Percentiles rank a stretch among this genome's conserved stretches.
phyloP scores from a whole-genome alignment of 106 monocot genomes.

The Acorus gramineus region DNA sequence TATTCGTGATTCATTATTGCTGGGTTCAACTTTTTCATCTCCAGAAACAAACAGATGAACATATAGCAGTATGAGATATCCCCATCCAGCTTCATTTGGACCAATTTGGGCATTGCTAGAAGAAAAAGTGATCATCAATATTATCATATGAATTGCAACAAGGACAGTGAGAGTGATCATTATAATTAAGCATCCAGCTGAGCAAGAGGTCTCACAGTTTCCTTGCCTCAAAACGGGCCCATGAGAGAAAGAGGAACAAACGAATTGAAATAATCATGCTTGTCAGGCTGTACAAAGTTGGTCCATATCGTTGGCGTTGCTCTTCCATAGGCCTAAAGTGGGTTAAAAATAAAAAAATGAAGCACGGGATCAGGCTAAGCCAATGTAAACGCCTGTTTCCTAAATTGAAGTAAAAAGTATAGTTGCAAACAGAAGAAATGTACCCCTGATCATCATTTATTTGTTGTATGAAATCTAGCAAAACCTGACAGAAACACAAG shows the following conservation, averaged over 20 bases:
- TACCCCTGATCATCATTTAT: conserved; percentile 99
- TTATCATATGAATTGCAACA: background rate
- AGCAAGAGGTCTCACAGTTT: conserved; percentile 49
- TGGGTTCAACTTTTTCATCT: too few species aligned
- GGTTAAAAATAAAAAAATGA: conserved; percentile 6
- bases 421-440: background rate
- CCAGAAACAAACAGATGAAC: too few species aligned
- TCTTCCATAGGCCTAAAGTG: conserved; percentile 93
- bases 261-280: conserved; percentile 60
- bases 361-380: background rate
- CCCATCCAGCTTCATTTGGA: too few species aligned
- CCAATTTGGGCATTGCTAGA: background rate
- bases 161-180: background rate
- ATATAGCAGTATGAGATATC: too few species aligned
- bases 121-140: background rate
- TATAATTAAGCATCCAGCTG: background rate
- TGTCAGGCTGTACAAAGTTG: conserved; percentile 70
- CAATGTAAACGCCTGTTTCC: background rate
- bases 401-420: background rate
- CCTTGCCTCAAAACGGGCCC: conserved; percentile 40
- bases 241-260: conserved; percentile 58
- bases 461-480: conserved; percentile 80
- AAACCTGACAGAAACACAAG: conserved; percentile 53
- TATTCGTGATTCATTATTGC: too few species aligned
- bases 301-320: conserved; percentile 91